Evolutionary conservation across 805 yeast species (phyloP).

Genomic region (Candida stauntonica): DNA sequence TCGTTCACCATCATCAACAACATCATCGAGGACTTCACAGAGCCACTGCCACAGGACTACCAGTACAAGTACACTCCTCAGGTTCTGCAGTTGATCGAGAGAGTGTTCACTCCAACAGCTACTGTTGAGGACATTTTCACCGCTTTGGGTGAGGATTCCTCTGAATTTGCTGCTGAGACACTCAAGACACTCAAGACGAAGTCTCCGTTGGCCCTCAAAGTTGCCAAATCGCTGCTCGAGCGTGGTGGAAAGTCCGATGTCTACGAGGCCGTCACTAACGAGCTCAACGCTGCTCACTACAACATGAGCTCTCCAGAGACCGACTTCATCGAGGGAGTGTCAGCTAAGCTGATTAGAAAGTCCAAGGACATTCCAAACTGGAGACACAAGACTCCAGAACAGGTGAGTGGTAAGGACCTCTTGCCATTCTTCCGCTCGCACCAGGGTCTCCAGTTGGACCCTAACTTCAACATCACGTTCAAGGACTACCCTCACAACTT

Average conservation of each 20-base stretch:
- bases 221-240: slow-evolving; percentile 64
- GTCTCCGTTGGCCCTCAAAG: slow-evolving; percentile 75
- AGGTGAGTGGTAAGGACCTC: slow-evolving; percentile 31
- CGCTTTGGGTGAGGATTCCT: slow-evolving; percentile 45
- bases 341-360: slow-evolving; percentile 59
- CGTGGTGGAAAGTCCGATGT: slow-evolving; percentile 55
- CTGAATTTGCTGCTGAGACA: slow-evolving; percentile 62
- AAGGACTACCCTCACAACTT: slow-evolving; percentile 46
- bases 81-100: slow-evolving; percentile 61
- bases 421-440: slow-evolving; percentile 29
- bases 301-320: slow-evolving; percentile 59
- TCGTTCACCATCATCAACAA: slow-evolving; percentile 49
- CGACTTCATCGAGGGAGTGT: slow-evolving; percentile 68
- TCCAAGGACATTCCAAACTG: slow-evolving; percentile 47
- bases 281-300: slow-evolving; percentile 72
- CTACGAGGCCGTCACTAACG: slow-evolving; percentile 63
- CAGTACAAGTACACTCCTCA: slow-evolving; percentile 51
- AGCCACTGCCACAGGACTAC: slow-evolving; percentile 59
- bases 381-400: slow-evolving; percentile 40
- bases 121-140: slow-evolving; percentile 46
- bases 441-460: slow-evolving; percentile 29
- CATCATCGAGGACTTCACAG: slow-evolving; percentile 75
- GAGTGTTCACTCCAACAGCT: slow-evolving; percentile 50
- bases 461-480: slow-evolving; percentile 34
- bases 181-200: slow-evolving; percentile 54